phyloP scores from a whole-genome alignment of 139 green algal genomes.

The Coccomyxa sp. region DNA sequence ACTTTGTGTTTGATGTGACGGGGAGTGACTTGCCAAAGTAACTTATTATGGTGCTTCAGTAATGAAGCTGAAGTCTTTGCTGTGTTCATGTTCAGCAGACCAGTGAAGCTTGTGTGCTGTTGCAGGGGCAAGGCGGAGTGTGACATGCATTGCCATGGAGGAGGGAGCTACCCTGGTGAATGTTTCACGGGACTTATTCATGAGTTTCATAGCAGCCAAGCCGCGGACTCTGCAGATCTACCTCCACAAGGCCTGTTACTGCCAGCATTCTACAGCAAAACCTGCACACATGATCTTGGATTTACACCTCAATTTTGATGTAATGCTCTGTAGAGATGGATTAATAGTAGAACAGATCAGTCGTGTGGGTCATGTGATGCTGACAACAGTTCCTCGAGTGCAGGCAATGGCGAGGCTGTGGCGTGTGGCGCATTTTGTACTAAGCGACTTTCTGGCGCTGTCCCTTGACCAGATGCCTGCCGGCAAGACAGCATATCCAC shows the following conservation, averaged over 20 bases:
- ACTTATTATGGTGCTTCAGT: neutral
- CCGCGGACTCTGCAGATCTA: slow-evolving; percentile 69
- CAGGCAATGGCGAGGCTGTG: slow-evolving; percentile 73
- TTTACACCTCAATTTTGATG: neutral
- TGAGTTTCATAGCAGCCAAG: slow-evolving; percentile 52
- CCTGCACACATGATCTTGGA: neutral
- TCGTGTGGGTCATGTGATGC: neutral
- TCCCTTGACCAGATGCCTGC: slow-evolving; percentile 15
- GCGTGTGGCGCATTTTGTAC: slow-evolving; percentile 72
- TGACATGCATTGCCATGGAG: slow-evolving; percentile 64
- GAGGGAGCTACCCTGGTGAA: slow-evolving; percentile 56
- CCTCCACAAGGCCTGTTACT: slow-evolving; percentile 51
- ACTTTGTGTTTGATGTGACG: too few relatives aligned
- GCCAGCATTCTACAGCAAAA: too few relatives aligned
- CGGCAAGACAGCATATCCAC: neutral
- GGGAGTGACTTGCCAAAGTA: neutral
- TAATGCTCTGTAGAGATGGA: neutral
- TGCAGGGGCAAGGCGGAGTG: slow-evolving; percentile 40
- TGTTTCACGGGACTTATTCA: slow-evolving; percentile 58
- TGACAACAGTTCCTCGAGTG: neutral
- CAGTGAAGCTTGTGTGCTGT: neutral
- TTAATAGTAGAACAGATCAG: neutral
- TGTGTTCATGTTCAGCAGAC: neutral
- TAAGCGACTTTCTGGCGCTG: slow-evolving; percentile 66
- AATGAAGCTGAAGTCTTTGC: too few relatives aligned